Conservation (phyloP, 2,329 filamentous ascomycete genomes). For the Thermomyces lanuginosus region DNA sequence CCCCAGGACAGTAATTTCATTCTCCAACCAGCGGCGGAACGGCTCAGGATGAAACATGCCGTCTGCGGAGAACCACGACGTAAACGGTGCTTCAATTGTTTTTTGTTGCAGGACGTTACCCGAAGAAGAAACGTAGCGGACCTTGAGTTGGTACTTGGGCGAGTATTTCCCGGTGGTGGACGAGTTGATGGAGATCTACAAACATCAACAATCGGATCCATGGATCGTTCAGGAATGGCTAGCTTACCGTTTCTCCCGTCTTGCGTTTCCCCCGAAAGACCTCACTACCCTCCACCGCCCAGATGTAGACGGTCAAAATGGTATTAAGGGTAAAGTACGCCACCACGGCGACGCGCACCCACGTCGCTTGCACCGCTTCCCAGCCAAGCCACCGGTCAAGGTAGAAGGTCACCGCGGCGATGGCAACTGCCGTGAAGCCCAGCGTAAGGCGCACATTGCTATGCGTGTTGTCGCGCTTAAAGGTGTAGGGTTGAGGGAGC, state of each 20-base stretch:
- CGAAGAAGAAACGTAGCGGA: conserved; percentile 32
- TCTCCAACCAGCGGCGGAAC: conserved; percentile 45
- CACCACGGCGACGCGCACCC: conserved; percentile 62
- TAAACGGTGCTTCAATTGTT: conserved; percentile 41
- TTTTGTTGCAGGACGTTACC: conserved; percentile 28
- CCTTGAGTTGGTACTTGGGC: conserved; percentile 60
- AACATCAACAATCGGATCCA: neutral
- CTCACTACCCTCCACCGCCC: conserved; percentile 61
- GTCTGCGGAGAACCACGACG: conserved; percentile 43
- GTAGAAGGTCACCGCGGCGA: conserved; percentile 70
- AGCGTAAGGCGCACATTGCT: conserved; percentile 68
- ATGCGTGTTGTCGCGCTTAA: conserved; percentile 64
- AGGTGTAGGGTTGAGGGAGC: conserved; percentile 45
- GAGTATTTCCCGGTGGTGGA: conserved; percentile 63
- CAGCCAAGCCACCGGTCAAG: conserved; percentile 89
- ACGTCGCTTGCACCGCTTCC: conserved; percentile 59
- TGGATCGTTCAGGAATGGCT: neutral
- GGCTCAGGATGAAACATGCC: conserved; percentile 44
- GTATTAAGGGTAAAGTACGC: conserved; percentile 67
- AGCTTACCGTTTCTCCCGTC: conserved; percentile 46
- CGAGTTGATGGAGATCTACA: conserved; percentile 55
- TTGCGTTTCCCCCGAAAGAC: conserved; percentile 62
- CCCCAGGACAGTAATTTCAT: conserved; percentile 39
- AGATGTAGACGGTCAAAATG: conserved; percentile 68
- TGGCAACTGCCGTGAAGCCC: conserved; percentile 64